phyloP scores from a whole-genome alignment of 2,329 filamentous ascomycete genomes.

The Clonostachys rosea region DNA sequence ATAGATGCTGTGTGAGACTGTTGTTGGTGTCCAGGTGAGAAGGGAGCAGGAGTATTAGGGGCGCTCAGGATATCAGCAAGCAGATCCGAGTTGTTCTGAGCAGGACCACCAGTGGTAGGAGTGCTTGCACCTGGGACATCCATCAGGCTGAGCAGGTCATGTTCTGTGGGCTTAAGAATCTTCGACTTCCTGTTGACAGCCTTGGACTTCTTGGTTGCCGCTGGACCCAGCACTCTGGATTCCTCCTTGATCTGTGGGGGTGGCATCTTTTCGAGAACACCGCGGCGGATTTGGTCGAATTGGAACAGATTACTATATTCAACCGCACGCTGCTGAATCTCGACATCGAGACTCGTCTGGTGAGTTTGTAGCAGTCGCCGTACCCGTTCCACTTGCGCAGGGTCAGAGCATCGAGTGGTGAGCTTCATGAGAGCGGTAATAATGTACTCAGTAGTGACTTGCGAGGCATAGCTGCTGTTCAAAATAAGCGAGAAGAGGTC shows the following conservation, averaged over 20 bases:
- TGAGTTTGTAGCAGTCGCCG: conserved; percentile 72
- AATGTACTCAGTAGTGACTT: conserved; percentile 92
- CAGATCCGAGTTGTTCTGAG: conserved; percentile 80
- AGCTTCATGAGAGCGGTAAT: conserved; percentile 93
- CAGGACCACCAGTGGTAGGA: conserved; percentile 42
- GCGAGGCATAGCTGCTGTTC: conserved; percentile 89
- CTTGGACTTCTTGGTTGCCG: conserved; percentile 59
- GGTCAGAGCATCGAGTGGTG: conserved; percentile 79
- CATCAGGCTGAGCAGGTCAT: conserved; percentile 93
- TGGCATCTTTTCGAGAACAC: conserved; percentile 97
- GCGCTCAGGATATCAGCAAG: conserved; percentile 78
- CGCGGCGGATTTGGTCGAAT: conserved; percentile 79
- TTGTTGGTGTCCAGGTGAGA: conserved; percentile 15
- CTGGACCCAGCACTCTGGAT: conserved; percentile 82
- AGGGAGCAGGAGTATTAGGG: conserved; percentile 39
- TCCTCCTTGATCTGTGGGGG: conserved; percentile 95
- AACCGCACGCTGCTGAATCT: conserved; percentile 92
- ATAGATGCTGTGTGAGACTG: conserved; percentile 65
- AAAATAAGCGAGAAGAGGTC: conserved; percentile 91
- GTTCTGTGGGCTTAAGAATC: conserved; percentile 77
- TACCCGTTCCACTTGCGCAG: conserved; percentile 81
- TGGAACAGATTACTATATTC: conserved; percentile 95
- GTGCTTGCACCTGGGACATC: conserved; percentile 57
- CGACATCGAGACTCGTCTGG: conserved; percentile 85
- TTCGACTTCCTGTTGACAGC: conserved; percentile 72